Base-by-base conservation (phyloP, 2,329 filamentous ascomycete genomes). In the Fusarium algeriense region DNA sequence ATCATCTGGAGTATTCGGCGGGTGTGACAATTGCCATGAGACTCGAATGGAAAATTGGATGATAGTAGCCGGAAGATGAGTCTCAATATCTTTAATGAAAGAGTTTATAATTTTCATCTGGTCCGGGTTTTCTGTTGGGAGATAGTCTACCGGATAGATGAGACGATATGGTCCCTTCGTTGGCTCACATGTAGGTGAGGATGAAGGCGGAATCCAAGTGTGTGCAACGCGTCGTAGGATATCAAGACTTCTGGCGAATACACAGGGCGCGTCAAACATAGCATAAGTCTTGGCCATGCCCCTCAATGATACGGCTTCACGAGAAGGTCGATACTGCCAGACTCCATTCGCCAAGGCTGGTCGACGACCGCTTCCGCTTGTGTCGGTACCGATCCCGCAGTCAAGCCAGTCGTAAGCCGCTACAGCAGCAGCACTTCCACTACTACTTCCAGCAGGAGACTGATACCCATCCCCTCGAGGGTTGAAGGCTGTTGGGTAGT, bases 401-500 rank as follows among this genome's bases (percentile, higher is more conserved):
- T 85, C 84, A 2, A 85, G 75, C 84, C 83, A 85, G 14, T 79
- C 79, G 37, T 85, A 85, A 1, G 80, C 76, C 2, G 78, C 81
- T 5, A 84, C 67, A 2, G 80, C 78, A 4, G 81, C 81, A 6
- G 78, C 81, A 2, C 79, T 78, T 0, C 82, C 83, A 0, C 79
- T 78, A 1, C 81, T 87, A 0, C 85, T 87, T 1, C 82, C 84
- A 1, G 81, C 83, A 62, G 84, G 80, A 7, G 81, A 78, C 59
- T 84, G 81, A 49, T 86, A 86, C 0, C 84, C 82, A 67, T 88
- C 85, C 0, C 82, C 86, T 5, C 83, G 74, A 2, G 83, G 81
- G 62, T 84, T 85, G 67, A 83, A 85, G 0, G 83, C 83, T 3
- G 78, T 73, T 30, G 82, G 80, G 43, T 78, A 81, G 58, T 83